Base-by-base conservation (phyloP, 2,329 filamentous ascomycete genomes). In the Aspergillus calidoustus region DNA sequence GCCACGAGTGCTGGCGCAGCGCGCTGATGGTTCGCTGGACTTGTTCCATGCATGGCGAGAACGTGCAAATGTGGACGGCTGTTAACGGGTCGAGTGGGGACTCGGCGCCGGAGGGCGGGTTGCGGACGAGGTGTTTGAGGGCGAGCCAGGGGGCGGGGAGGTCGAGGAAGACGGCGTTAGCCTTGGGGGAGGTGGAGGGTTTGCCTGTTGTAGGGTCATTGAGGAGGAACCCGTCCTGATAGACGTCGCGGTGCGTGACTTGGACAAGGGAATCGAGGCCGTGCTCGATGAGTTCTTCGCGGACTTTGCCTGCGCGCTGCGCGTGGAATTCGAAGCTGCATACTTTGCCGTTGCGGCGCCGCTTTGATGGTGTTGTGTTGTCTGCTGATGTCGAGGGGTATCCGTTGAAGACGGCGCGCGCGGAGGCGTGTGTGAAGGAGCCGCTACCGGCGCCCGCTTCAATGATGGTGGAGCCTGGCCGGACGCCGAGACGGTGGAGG, bases 11-110 rank as follows among this genome's bases (percentile, higher is more conserved):
- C 43, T 88, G 86, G 57, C 94, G 89, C 77, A 99, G 84, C 13
- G 87, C 86, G 11, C 91, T 89, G 57, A 97, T 89, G 0, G 95
- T 98, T 59, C 89, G 87, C 57, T 91, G 92, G 23, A 96, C 94
- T 80, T 99, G 95, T 78, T 99, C 95, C 67, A 99, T 96, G 77
- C 95, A 99, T 0, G 95, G 95, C 1, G 91, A 96, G 79, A 99
- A 99, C 0, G 93, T 96, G 81, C 95, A 99, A 58, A 99, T 85
- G 72, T 95, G 85, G 1, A 89, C 87, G 5, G 90, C 85, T 47
- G 86, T 84, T n/a, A 84, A 83, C 0, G 91, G 88, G 67, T 95
- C 89, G 11, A 98, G 83, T 0, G 86, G 83, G 1, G 84, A 84
- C 57, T 72, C 67, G 0, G 66, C 64, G 4, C 74, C 74, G 4